Conservation (phyloP, 495 filamentous ascomycete genomes). For the Penicillium lagena region DNA sequence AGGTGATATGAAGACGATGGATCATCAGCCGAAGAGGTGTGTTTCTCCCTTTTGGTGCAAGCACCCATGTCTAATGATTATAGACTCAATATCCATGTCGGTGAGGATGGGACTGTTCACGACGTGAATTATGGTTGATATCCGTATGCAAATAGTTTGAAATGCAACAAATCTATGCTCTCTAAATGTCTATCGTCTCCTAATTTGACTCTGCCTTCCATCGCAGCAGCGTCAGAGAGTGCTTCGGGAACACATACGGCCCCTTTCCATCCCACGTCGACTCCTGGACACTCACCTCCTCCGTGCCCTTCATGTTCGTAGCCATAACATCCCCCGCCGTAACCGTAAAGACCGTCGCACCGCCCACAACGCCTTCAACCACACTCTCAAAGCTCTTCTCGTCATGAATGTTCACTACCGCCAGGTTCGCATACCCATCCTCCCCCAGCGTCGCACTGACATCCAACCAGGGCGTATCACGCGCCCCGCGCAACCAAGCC, state of each 20-base stretch:
- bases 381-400: slow-evolving; percentile 48
- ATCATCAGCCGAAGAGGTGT: slow-evolving; percentile 54
- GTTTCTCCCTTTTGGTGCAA: slow-evolving; percentile 6
- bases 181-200: not conserved
- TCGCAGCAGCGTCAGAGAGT: slow-evolving; percentile 58
- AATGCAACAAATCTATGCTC: not conserved
- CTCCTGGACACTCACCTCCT: slow-evolving; percentile 56
- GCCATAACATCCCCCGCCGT: slow-evolving; percentile 46
- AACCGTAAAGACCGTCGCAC: slow-evolving; percentile 53
- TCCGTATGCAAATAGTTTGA: no score
- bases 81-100: slow-evolving; percentile 68
- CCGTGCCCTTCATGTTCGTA: slow-evolving; percentile 53
- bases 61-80: not conserved
- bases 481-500: slow-evolving; percentile 53
- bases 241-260: slow-evolving; percentile 55
- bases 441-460: slow-evolving; percentile 59
- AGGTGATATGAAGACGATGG: slow-evolving; percentile 54
- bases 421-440: slow-evolving; percentile 55
- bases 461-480: slow-evolving; percentile 67
- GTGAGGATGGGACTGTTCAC: slow-evolving; percentile 65
- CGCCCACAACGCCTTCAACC: slow-evolving; percentile 44
- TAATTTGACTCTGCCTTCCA: slow-evolving; percentile 47
- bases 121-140: slow-evolving; percentile 48
- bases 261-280: slow-evolving; percentile 54
- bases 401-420: slow-evolving; percentile 63